Evolutionary conservation across 1,284 basidiomycete species (phyloP), one percentile per base, ranked within the genome.

Genomic region (Papiliotrema flavescens): DNA sequence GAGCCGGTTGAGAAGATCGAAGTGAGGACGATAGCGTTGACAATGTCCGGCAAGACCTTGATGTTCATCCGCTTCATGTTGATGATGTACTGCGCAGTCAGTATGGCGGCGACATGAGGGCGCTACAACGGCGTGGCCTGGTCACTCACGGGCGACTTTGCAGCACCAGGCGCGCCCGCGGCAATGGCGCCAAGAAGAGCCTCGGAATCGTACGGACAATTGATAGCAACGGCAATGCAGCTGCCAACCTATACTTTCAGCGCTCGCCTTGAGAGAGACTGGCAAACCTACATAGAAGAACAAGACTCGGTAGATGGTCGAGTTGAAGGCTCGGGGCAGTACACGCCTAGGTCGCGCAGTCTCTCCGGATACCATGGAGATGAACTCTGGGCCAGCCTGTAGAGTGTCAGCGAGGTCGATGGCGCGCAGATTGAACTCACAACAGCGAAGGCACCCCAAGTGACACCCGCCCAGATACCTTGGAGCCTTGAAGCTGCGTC

Each of bases 1-100:
- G 66, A 64, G 34, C 61, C 76, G 17, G 70, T 71, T 2, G 71
- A 75, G 41, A 76, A 60, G 26, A 75, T 71, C 28, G 68, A 68
- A 45, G 74, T 67, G 39, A 75, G 47, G 19, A 74, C 55, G 20
- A 60, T 60, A 2, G 63, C 71, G 47, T 69, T 74, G 66, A 79
- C 71, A 44, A 76, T 62, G 15, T 59, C 61, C 2, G 71, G 73
- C 11, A 76, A 61, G 13, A 66, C 56, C 28, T 67, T 65, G 46
- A 76, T 75, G 8, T 64, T 60, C 1, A 77, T 69, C 14, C 62
- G 54, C 32, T 69, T 59, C 65, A 79, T 72, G 44, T 46, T 46
- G 44, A 46, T 46, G 28, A 46, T 46, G 32, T 46, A 46, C 28
- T 32, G 11, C 11, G 28, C 28, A 11, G 28, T 32, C 28, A 32